Base-by-base conservation (phyloP, 306 rosid species). In the Herpetospermum pedunculosum region DNA sequence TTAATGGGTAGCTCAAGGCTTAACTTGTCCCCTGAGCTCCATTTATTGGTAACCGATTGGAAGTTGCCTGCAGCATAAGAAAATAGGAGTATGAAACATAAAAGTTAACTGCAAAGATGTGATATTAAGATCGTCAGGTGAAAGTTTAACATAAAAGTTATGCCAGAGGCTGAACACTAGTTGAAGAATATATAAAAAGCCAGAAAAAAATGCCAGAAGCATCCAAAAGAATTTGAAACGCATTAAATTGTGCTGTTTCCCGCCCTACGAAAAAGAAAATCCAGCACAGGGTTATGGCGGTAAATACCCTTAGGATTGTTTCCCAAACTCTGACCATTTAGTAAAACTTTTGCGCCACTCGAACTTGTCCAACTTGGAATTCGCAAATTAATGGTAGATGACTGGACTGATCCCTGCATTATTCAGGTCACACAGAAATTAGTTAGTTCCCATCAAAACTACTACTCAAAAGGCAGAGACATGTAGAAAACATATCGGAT, bases 311-410 rank as follows among this genome's bases (percentile, higher is more conserved):
- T 28, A 25, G 19, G 23, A 32, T 3, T 44, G 7, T 43, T 44
- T 69, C 11, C 18, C 47, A 89, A 57, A 65, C 75, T 69, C 58
- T 77, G 67, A 50, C 63, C 74, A 80, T 91, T 94, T 62, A 91
- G 62, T 60, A 59, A 46, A 29, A 71, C 90, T 70, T 79, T 81
- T 21, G 92, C 87, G 65, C 81, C 88, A 72, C 63, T 46, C 5
- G 44, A 4, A 46, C 8, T 26, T 11, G 95, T 91, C 98, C 98
- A 94, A 48, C 84, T 79, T 9, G 98, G 98, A 4, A 91, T 7
- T 53, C 98, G 89, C 41, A 94, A 64, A 62, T 91, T 90, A 77
- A 92, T 77, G 38, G 82, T 81, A 32, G 96, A 91, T 14, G 60
- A 77, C 65, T 44, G 68, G 40, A 72, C 79, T 9, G 59, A 35